Evolutionary conservation across 106 monocot genomes (phyloP), one percentile per base, ranked within the genome.

Genomic region (Narthecium ossifragum): DNA sequence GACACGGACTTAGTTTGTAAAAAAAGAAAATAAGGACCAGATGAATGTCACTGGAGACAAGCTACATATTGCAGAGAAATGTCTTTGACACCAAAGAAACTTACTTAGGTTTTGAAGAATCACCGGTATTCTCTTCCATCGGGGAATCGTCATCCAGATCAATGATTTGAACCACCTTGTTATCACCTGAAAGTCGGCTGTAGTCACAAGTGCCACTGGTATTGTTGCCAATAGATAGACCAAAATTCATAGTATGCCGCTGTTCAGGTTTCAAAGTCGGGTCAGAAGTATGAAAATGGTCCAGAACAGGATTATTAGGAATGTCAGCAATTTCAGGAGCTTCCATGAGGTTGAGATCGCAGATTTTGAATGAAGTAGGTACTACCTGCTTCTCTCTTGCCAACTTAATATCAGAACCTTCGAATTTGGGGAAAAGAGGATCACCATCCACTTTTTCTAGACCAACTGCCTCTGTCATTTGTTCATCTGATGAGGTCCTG

Each of bases 271-370:
- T 59, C 5, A 64, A 20, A 22, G 43, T 34, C 64, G 64, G 45
- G 23, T 38, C 18, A 54, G 72, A 22, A 34, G 67, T 29, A 33
- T 51, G 38, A 53, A 64, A 8, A 51, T 61, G 63, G 8, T 69
- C 70, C 4, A 37, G 28, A 7, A 61, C 53, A 62, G 64, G 57
- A 72, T 62, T 70, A 46, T 65, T 58, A 11, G 70, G 65, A 65
- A 77, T 69, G 40, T 88, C 80, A 59, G 60, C 59, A 26, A 73
- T 61, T 52, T 82, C 85, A 63, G 75, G 75, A 46, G 69, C 49
- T 59, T 59, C 81, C 39, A 64, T 68, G 47, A 90, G 81, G 54
- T 90, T 85, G 30, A 85, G 90, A 61, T 90, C 90, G 38, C 71
- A 75, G 26, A 74, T 78, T 56, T 73, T 78, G 47, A 79, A 75